phyloP scores from a whole-genome alignment of 2,329 filamentous ascomycete genomes.

The Fusarium beomiforme region DNA sequence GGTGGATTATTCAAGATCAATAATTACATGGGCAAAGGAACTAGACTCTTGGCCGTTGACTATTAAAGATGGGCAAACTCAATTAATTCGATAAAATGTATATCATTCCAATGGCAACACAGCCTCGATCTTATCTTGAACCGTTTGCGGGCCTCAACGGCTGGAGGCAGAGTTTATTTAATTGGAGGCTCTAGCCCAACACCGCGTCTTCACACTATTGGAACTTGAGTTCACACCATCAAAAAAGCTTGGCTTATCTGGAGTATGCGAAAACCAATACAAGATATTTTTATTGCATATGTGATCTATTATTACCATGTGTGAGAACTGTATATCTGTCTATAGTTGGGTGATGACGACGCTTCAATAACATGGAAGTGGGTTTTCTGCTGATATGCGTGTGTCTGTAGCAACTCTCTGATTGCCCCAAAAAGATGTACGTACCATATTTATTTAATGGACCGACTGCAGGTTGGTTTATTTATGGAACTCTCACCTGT shows the following conservation, averaged over 20 bases:
- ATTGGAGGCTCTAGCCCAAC: constrained; percentile 20
- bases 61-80: background rate
- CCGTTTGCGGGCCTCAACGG: constrained; percentile 4
- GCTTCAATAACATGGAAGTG: constrained; percentile 16
- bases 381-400: constrained; percentile 14
- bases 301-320: background rate
- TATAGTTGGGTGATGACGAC: constrained; percentile 19
- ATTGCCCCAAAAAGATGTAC: background rate
- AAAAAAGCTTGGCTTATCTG: constrained; percentile 1
- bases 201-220: background rate
- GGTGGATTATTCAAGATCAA: background rate
- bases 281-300: background rate
- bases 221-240: constrained; percentile 11
- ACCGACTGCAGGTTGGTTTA: constrained; percentile 11
- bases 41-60: background rate
- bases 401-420: background rate
- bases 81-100: background rate
- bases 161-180: constrained; percentile 1
- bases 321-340: background rate
- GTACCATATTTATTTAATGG: constrained; percentile 13
- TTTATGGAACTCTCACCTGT: constrained; percentile 33
- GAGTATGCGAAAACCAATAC: background rate
- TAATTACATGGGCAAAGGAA: background rate
- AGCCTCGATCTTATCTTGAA: background rate
- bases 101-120: constrained; percentile 17